Conservation (phyloP, 805 yeast species). For the Metschnikowia lochheadii region DNA sequence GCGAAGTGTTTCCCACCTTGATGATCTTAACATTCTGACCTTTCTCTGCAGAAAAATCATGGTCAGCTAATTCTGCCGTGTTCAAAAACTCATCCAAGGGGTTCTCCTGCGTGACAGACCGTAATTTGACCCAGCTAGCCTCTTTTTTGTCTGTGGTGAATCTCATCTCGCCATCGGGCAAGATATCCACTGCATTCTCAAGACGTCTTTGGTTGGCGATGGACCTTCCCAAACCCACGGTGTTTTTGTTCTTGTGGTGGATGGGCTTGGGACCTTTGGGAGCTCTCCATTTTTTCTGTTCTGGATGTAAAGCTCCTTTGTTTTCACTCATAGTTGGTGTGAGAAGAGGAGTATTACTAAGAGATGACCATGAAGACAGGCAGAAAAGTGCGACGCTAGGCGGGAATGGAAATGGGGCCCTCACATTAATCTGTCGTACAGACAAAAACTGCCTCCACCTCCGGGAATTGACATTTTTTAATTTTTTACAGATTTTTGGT, state of each 20-base stretch:
- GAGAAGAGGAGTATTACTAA: conserved; percentile 6
- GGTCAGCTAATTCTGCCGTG: conserved; percentile 94
- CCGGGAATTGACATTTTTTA: too few relatives aligned
- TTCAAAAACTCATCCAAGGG: conserved; percentile 90
- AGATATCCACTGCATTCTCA: conserved; percentile 63
- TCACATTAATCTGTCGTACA: neutral
- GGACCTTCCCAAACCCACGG: conserved; percentile 81
- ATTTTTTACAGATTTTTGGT: too few relatives aligned
- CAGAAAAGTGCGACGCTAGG: conserved; percentile 6
- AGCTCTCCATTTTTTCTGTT: conserved; percentile 70
- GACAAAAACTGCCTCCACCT: too few relatives aligned
- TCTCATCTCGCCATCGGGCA: conserved; percentile 86
- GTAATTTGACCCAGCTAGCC: conserved; percentile 82
- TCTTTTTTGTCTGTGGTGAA: conserved; percentile 83
- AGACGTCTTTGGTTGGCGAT: conserved; percentile 68
- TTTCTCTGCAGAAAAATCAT: conserved; percentile 92
- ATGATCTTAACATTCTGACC: conserved; percentile 79
- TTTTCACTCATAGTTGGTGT: conserved; percentile 21
- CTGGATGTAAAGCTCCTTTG: conserved; percentile 43
- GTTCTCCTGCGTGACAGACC: conserved; percentile 92
- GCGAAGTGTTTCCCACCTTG: conserved; percentile 55
- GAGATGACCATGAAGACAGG: conserved; percentile 1
- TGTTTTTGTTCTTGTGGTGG: conserved; percentile 76
- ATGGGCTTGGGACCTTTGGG: conserved; percentile 93
- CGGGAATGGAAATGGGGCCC: conserved; percentile 1